Evolutionary conservation across 192 early-diverging fungal species (phyloP).

Genomic region (Gonapodya prolifera): DNA sequence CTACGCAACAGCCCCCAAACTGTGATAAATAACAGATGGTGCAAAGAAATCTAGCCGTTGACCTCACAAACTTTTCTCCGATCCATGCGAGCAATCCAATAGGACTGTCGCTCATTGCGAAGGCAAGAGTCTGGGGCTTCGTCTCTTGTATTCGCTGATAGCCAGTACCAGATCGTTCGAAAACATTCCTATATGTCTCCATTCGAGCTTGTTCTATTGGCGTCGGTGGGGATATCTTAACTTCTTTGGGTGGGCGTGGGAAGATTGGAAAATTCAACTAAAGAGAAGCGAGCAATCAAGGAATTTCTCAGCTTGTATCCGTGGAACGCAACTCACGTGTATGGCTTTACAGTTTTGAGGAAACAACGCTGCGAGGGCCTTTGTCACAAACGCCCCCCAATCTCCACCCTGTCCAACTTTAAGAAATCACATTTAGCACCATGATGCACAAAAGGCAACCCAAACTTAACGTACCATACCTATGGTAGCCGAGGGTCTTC

Average conservation of each 20-base stretch:
- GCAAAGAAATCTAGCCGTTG: too few species aligned
- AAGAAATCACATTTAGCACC: background rate
- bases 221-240: background rate
- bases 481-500: conserved; percentile 3
- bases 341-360: conserved; percentile 28
- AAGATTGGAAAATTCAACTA: background rate
- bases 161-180: conserved; percentile 20
- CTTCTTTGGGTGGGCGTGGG: background rate
- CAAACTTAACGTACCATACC: background rate
- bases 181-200: background rate
- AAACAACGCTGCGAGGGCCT: conserved; percentile 24
- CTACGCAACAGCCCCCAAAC: conserved; percentile 10
- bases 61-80: conserved; percentile 30
- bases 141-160: conserved; percentile 39
- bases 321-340: conserved; percentile 13
- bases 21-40: too few species aligned
- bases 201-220: background rate
- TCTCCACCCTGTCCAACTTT: conserved; percentile 41
- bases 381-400: conserved; percentile 34
- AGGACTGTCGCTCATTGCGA: conserved; percentile 27
- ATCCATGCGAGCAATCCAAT: conserved; percentile 37
- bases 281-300: too few species aligned
- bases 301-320: too few species aligned
- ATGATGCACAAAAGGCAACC: background rate
- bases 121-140: conserved; percentile 36